Evolutionary conservation across 192 early-diverging fungal species (phyloP), one percentile per base, ranked within the genome.

Genomic region (Phycomyces blakesleeanus): DNA sequence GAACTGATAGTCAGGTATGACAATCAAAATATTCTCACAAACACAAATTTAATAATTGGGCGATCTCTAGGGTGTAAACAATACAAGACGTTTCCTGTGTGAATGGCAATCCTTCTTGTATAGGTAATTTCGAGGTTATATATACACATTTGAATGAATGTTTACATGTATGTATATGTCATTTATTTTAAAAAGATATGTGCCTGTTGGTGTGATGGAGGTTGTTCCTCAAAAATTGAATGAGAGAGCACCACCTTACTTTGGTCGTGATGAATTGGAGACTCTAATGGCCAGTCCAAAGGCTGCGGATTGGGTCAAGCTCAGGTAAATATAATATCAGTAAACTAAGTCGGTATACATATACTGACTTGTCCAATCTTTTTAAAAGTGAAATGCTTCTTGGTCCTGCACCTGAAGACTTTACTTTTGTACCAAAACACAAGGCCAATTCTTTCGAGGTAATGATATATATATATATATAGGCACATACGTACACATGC

Each of bases 351-450:
- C 10, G 15, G 15, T 16, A 34, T 67, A 16, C 10, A 14, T 49
- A 4, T 34, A 16, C 3, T 37, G 22, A n/a, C 20, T n/a, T 11
- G 27, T 34, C 5, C 44, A 16, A 34, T 60, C 27, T 59, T n/a
- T 58, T 52, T 49, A 5, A 14, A 41, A 76, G 89, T 52, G 94
- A 98, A 67, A 88, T 88, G 85, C 61, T 98, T 14, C 72, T 97
- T n/a, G 95, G 94, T 15, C 89, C 90, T 38, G 89, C 92, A 4
- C 93, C 93, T 37, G 87, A 85, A 7, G 82, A 73, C 59, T 98
- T 98, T 78, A 74, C 72, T 12, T 98, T 98, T 72, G 78, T 93
- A 37, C 97, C 97, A 42, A 98, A 98, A 78, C 95, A 97, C 79
- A 93, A 91, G 71, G 81, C 87, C 44, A 97, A 93, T 70, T 87